Evolutionary conservation across 2,329 filamentous ascomycete species (phyloP).

Genomic region (Botrytis fragariae): DNA sequence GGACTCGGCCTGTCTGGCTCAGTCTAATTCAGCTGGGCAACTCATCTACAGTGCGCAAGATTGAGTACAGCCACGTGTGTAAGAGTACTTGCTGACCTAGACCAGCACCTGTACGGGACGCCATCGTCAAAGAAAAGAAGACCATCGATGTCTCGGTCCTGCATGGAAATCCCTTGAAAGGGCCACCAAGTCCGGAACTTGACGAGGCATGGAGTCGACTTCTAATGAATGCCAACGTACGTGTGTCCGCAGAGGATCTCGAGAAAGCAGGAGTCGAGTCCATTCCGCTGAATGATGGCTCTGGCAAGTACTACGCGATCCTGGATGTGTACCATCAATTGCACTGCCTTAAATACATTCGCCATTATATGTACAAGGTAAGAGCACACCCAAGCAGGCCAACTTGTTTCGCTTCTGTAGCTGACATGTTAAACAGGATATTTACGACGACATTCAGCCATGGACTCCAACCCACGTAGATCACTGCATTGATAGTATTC

Average conservation of each 20-base stretch:
- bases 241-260: constrained; percentile 11
- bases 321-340: constrained; percentile 13
- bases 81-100: not conserved
- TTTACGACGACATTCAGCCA: not conserved
- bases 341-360: constrained; percentile 11
- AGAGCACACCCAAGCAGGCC: not conserved
- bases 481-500: constrained; percentile 51
- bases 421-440: not conserved
- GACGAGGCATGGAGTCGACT: constrained; percentile 13
- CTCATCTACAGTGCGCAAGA: not conserved
- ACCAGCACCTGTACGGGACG: not conserved
- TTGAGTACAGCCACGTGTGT: not conserved
- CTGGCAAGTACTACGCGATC: constrained; percentile 1
- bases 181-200: constrained; percentile 13
- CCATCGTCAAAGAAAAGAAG: not conserved
- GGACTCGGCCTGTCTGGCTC: too few species aligned
- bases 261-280: not conserved
- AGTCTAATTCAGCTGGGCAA: not conserved
- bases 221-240: not conserved
- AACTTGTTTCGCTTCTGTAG: not conserved
- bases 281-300: constrained; percentile 7
- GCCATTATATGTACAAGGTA: not conserved
- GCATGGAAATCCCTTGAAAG: not conserved
- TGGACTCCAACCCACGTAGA: constrained; percentile 35
- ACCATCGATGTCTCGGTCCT: constrained; percentile 4